phyloP scores from a whole-genome alignment of 2,329 filamentous ascomycete genomes.

The Xylaria hypoxylon region DNA sequence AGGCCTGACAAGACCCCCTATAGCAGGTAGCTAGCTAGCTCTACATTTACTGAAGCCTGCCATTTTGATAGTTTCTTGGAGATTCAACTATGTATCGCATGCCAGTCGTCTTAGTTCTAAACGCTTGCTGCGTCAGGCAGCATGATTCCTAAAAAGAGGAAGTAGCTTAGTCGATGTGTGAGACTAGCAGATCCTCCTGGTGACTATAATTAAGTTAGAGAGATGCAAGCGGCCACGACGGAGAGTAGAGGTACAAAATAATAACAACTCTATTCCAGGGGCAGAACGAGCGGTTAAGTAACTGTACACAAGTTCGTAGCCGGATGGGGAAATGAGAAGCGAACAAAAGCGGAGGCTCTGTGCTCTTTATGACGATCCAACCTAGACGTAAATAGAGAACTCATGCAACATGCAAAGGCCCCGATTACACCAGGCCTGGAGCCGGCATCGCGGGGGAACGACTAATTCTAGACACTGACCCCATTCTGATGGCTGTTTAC shows the following conservation, averaged over 20 bases:
- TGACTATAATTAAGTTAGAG: slow-evolving; percentile 30
- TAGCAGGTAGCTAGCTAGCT: slow-evolving; percentile 26
- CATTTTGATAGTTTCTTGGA: slow-evolving; percentile 21
- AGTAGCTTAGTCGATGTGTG: slow-evolving; percentile 22
- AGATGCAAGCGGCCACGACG: slow-evolving; percentile 36
- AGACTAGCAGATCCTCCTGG: slow-evolving; percentile 13
- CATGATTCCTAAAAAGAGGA: slow-evolving; percentile 24
- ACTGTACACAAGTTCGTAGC: slow-evolving; percentile 43
- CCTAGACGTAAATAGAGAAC: slow-evolving; percentile 43
- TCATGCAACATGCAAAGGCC: slow-evolving; percentile 41
- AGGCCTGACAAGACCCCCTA: slow-evolving; percentile 19
- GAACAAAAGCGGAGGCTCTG: slow-evolving; percentile 53
- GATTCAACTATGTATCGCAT: slow-evolving; percentile 38
- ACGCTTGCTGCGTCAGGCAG: slow-evolving; percentile 37
- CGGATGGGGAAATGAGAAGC: slow-evolving; percentile 57
- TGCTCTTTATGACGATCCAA: slow-evolving; percentile 38
- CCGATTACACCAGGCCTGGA: slow-evolving; percentile 17
- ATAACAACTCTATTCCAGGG: slow-evolving; percentile 33
- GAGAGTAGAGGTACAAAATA: slow-evolving; percentile 35
- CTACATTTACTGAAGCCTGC: slow-evolving; percentile 21
- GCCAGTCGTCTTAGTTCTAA: slow-evolving; percentile 31
- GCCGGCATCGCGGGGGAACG: slow-evolving; percentile 10
- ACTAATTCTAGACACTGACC: slow-evolving; percentile 10
- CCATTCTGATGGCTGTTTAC: slow-evolving; percentile 11
- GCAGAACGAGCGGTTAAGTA: slow-evolving; percentile 37